Evolutionary conservation across 495 filamentous ascomycete species (phyloP), one percentile per base, ranked within the genome.

Genomic region (Sphaerosporella brunnea): DNA sequence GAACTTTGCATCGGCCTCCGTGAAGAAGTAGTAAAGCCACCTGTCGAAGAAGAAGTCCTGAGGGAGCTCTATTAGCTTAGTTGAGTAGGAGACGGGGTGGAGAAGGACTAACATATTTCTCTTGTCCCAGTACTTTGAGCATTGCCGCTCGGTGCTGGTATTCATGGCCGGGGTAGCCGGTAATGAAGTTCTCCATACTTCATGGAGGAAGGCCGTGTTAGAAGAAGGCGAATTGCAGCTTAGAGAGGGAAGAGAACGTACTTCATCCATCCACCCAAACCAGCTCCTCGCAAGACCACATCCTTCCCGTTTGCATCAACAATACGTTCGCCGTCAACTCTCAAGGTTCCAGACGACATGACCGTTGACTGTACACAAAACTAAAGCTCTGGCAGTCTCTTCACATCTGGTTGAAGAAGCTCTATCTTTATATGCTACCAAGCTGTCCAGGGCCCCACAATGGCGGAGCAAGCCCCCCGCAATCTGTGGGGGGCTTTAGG

Each of bases 11-110:
- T 80, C 77, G 7, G 63, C 57, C 4, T 69, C 64, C 0, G 70
- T 75, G 63, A 79, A 80, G 66, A 78, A 80, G 53, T 78, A 72
- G 34, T 78, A 69, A 0, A 77, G 62, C 61, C 72, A 74, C 54
- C 68, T 58, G 41, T 66, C 62, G 28, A 32, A 32, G 28, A 32
- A 32, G 28, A 5, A 32, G 5, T 32, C 7, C 28, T n/a, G n/a
- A n/a, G n/a, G n/a, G n/a, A n/a, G n/a, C n/a, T n/a, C n/a, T n/a
- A n/a, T n/a, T n/a, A n/a, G n/a, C n/a, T n/a, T n/a, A n/a, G n/a
- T n/a, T n/a, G n/a, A n/a, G n/a, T n/a, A n/a, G n/a, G n/a, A n/a
- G n/a, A n/a, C n/a, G n/a, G n/a, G n/a, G n/a, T n/a, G n/a, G n/a
- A n/a, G n/a, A n/a, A n/a, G n/a, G n/a, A n/a, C n/a, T n/a, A n/a